Evolutionary conservation across 2,329 filamentous ascomycete species (phyloP).

Genomic region (Nemania sp.): DNA sequence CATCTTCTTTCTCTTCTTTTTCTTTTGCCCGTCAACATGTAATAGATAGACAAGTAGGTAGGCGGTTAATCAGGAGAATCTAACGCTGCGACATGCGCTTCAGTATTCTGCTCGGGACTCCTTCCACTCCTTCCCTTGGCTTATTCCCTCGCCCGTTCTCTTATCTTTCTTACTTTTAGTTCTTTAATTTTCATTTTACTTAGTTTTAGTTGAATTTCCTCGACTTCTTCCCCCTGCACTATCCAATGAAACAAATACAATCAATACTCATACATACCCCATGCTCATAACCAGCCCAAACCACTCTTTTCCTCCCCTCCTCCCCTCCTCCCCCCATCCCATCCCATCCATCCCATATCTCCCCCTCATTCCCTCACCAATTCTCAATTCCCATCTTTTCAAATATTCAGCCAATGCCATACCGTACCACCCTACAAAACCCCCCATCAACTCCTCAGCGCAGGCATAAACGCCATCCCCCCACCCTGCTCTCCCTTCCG

Average conservation of each 20-base stretch:
- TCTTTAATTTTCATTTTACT: too few species aligned
- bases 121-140: neutral
- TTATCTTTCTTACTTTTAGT: too few species aligned
- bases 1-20: too few species aligned
- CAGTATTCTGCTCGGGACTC: too few species aligned
- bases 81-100: neutral
- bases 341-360: neutral
- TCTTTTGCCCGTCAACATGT: too few species aligned
- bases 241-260: too few species aligned
- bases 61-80: neutral
- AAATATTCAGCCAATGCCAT: too few species aligned
- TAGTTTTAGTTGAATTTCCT: too few species aligned
- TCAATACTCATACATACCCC: too few species aligned
- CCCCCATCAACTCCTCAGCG: conserved; percentile 37
- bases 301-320: neutral
- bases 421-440: neutral
- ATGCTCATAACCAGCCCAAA: too few species aligned
- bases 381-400: neutral
- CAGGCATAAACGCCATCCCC: conserved; percentile 62
- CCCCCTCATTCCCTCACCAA: neutral
- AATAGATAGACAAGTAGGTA: neutral
- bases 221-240: too few species aligned
- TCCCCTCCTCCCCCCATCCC: neutral
- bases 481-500: conserved; percentile 56
- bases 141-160: neutral